Evolutionary conservation across 192 early-diverging fungal species (phyloP), one percentile per base, ranked within the genome.

Genomic region (Coemansia sp.): DNA sequence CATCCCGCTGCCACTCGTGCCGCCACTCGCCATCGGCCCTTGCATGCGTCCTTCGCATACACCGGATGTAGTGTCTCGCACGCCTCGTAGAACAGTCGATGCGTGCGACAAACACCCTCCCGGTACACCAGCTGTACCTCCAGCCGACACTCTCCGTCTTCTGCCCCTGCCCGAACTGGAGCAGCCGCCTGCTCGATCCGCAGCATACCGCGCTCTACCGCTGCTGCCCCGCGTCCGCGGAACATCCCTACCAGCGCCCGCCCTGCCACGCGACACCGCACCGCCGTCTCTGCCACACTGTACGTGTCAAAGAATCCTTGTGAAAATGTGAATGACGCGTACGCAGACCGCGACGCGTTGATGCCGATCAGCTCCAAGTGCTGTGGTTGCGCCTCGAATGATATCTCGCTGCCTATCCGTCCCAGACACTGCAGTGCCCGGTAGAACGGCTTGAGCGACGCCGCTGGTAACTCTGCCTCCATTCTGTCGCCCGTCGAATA

Each of bases 271-370:
- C 69, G 65, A 27, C 76, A 83, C 25, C 74, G 67, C 22, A 78
- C 50, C 5, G 69, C 74, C 6, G 64, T 18, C 10, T 65, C 38
- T 21, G 54, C 78, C 25, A 84, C 62, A 1, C 73, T 55, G 68
- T 87, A 92, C 16, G 67, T 60, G n/a, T 89, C 87, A 72, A 92
- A 92, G 69, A 90, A 92, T 27, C 64, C 74, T 19, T 73, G 63
- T 0, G 72, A 82, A 21, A 92, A 84, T 7, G 80, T 75, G 38
- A 88, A 82, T 31, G 70, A 72, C 8, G 81, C 83, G 58, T 83
- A 87, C 2, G 88, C 88, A 0, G 90, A 87, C 24, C 88, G 85
- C 16, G 90, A 82, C 7, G 87, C 76, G 64, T 89, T 92, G 60
- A 88, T 74, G 2, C 86, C 82, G n/a, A 83, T 81, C 19, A 92